phyloP scores from a whole-genome alignment of 1,139 yeast genomes.

The Diutina neorugosa region DNA sequence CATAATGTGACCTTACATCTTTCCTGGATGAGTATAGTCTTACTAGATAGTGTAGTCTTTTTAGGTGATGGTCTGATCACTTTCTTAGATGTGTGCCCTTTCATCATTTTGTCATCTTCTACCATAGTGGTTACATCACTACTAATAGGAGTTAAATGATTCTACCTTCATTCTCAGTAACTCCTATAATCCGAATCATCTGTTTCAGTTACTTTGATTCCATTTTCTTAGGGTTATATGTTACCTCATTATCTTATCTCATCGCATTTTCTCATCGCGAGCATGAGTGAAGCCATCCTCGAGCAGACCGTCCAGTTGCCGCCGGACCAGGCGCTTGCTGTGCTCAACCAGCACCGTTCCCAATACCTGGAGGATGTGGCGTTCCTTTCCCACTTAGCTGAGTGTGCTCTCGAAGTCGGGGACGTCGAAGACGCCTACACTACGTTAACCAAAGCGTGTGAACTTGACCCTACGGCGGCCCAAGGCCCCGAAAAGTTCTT shows the following conservation, averaged over 20 bases:
- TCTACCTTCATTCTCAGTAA: too few relatives aligned
- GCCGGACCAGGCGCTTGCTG: constrained; percentile 23
- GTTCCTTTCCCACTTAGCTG: constrained; percentile 45
- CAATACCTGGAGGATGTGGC: constrained; percentile 18
- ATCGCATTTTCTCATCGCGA: not conserved
- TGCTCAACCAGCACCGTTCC: constrained; percentile 19
- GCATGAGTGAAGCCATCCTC: not conserved
- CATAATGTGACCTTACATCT: too few relatives aligned
- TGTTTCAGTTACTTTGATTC: too few relatives aligned
- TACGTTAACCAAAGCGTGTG: constrained; percentile 49
- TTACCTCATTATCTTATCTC: not conserved
- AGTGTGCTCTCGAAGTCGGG: constrained; percentile 65
- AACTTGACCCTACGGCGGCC: constrained; percentile 54
- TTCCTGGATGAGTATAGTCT: too few relatives aligned
- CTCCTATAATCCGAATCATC: too few relatives aligned
- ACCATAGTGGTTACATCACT: too few relatives aligned
- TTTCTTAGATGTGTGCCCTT: too few relatives aligned
- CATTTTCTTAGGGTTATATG: too few relatives aligned
- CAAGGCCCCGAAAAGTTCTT: constrained; percentile 71
- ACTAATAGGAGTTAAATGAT: too few relatives aligned
- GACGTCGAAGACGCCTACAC: constrained; percentile 70
- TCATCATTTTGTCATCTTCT: too few relatives aligned
- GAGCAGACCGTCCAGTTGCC: not conserved
- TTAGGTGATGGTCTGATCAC: too few relatives aligned
- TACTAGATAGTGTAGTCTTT: too few relatives aligned